These are phyloP conservation scores for Auricularia cornea DNA, from an alignment of 768 basidiomycete species.

Conservation along the genomic window DNA sequence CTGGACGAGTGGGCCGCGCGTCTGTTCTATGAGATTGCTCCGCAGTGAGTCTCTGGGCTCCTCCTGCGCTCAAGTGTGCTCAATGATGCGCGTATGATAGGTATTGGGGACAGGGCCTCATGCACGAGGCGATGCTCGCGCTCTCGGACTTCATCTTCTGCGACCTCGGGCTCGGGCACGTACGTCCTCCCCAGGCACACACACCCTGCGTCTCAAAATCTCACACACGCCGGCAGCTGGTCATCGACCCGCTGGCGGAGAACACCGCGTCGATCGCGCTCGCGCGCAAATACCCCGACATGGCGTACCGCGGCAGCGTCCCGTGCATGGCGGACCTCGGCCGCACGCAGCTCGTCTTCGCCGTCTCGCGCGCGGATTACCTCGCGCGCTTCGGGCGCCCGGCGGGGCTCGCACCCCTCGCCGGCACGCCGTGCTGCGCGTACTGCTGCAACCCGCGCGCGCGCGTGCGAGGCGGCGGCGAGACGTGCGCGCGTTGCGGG, in stretches of 20 bases:
- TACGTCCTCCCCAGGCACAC: too few species aligned
- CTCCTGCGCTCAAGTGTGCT: too few species aligned
- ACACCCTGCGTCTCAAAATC: too few species aligned
- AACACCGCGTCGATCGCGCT: background rate
- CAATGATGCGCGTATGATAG: background rate
- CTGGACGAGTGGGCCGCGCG: background rate
- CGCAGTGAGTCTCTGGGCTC: background rate
- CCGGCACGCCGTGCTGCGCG: background rate
- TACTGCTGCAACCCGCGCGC: background rate
- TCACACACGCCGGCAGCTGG: background rate
- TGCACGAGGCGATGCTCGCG: background rate
- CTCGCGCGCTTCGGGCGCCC: background rate
- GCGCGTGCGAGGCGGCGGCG: background rate
- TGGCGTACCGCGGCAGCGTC: background rate
- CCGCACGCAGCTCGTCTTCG: background rate
- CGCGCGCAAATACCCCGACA: background rate
- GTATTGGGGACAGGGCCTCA: background rate
- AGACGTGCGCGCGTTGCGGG: background rate
- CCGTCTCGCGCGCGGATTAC: background rate
- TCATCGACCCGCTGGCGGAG: background rate
- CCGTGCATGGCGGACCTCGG: background rate
- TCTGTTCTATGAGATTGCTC: background rate
- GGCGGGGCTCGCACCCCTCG: too few species aligned
- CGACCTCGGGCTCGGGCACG: background rate
- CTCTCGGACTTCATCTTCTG: background rate